Percentiles rank a stretch among this genome's conserved stretches.
These are phyloP conservation scores for Pouteria campechiana DNA, from an alignment of 179 eudicot genomes.

Conservation along the genomic window DNA sequence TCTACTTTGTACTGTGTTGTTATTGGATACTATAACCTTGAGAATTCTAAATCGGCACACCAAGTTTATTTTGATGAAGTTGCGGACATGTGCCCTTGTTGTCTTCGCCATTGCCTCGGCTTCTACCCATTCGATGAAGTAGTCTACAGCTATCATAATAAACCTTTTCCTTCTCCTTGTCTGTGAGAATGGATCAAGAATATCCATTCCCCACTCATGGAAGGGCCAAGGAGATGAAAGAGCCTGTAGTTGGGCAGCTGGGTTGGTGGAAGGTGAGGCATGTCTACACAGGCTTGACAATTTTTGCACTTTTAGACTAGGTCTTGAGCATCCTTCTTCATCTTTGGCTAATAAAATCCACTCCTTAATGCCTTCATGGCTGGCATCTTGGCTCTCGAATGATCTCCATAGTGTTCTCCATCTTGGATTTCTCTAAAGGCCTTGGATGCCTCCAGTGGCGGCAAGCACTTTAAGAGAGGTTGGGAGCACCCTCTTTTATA, in stretches of 20 bases:
- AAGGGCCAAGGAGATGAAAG: neutral
- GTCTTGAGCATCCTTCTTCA: neutral
- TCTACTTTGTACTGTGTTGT: neutral
- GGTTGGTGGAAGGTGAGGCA: neutral
- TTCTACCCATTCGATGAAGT: constrained; percentile 4
- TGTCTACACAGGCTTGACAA: too few relatives aligned
- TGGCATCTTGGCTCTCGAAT: neutral
- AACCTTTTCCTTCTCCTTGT: neutral
- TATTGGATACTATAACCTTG: neutral
- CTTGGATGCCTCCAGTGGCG: too few relatives aligned
- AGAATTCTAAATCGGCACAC: constrained; percentile 2
- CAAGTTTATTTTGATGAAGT: neutral
- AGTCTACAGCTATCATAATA: neutral
- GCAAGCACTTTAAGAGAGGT: too few relatives aligned
- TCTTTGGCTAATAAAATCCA: constrained; percentile 1
- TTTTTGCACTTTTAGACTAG: too few relatives aligned
- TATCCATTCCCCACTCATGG: constrained; percentile 1
- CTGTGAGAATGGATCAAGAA: neutral
- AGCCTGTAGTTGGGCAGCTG: neutral
- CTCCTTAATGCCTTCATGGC: neutral
- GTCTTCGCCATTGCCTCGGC: neutral
- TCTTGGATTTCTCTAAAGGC: too few relatives aligned
- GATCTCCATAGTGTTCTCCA: neutral
- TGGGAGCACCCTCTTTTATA: too few relatives aligned
- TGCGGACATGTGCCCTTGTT: neutral